These are phyloP conservation scores for Cercospora janseana DNA, from an alignment of 2,329 filamentous ascomycete genomes.

Conservation along the genomic window DNA sequence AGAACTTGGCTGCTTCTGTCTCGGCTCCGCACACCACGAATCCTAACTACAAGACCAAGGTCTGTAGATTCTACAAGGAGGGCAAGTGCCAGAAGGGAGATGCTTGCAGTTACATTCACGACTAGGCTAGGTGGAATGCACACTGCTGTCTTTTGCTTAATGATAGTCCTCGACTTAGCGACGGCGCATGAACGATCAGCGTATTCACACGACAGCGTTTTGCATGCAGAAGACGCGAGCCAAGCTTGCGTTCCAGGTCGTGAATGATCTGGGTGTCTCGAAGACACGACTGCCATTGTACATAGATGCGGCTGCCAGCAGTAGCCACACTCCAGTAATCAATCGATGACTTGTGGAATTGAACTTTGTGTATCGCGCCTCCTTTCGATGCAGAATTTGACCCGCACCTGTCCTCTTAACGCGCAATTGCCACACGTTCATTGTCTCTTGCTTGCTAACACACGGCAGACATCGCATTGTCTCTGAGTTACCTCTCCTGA, in stretches of 20 bases:
- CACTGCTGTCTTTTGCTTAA: neutral
- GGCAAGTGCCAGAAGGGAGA: slow-evolving; percentile 53
- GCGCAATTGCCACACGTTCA: neutral
- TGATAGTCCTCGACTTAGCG: slow-evolving; percentile 15
- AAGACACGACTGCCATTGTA: no score
- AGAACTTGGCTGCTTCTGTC: slow-evolving; percentile 35
- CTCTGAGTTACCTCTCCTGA: neutral
- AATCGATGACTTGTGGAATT: no score
- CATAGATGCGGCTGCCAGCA: no score
- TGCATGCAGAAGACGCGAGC: no score
- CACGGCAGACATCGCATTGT: neutral
- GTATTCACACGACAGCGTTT: neutral
- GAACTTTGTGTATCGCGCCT: no score
- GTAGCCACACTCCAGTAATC: no score
- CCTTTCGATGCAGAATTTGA: no score
- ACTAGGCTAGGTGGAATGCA: slow-evolving; percentile 19
- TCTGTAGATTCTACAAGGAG: slow-evolving; percentile 55
- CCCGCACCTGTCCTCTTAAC: no score
- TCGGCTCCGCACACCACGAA: slow-evolving; percentile 28
- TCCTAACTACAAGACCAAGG: slow-evolving; percentile 36
- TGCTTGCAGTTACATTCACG: slow-evolving; percentile 36
- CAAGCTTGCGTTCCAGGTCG: no score
- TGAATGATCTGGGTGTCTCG: no score
- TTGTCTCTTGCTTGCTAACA: no score
- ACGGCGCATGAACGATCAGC: slow-evolving; percentile 6